Percentiles rank a stretch among this genome's conserved stretches.
These are phyloP conservation scores for Aeschynomene evenia DNA, from an alignment of 306 rosid species.

Conservation along the genomic window DNA sequence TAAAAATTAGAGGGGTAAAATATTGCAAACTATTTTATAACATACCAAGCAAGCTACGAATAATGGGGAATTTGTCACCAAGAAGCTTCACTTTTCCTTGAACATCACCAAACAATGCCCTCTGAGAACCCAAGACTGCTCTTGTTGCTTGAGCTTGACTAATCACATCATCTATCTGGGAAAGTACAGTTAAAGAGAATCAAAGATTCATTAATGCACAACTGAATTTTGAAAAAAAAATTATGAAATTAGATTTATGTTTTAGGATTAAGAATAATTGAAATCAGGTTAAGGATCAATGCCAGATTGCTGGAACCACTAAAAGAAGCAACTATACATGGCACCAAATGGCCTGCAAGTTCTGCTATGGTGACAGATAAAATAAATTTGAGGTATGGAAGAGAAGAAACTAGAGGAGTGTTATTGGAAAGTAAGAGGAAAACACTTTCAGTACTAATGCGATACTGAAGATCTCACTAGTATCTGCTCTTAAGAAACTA, in stretches of 20 bases:
- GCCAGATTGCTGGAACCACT: neutral
- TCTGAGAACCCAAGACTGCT: conserved; percentile 82
- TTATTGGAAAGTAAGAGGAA: neutral
- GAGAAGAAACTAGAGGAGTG: neutral
- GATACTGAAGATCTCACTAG: conserved; percentile 1
- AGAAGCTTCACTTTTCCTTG: conserved; percentile 93
- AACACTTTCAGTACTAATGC: neutral
- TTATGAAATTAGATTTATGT: neutral
- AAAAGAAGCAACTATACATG: neutral
- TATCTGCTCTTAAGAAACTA: neutral
- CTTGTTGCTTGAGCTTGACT: conserved; percentile 98
- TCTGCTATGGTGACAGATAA: neutral
- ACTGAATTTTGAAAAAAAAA: neutral
- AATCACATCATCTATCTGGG: conserved; percentile 93
- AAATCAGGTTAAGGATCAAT: neutral
- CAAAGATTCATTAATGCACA: neutral
- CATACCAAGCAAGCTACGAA: conserved; percentile 85
- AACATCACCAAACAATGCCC: conserved; percentile 82
- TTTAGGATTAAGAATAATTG: neutral
- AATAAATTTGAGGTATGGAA: neutral
- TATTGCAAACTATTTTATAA: neutral
- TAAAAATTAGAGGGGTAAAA: conserved; percentile 1
- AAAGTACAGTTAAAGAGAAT: conserved; percentile 20
- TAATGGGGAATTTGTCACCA: conserved; percentile 81
- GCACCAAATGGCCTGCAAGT: neutral